Base-by-base conservation (phyloP, 345 rosid genomes). In the Linum trigynum region DNA sequence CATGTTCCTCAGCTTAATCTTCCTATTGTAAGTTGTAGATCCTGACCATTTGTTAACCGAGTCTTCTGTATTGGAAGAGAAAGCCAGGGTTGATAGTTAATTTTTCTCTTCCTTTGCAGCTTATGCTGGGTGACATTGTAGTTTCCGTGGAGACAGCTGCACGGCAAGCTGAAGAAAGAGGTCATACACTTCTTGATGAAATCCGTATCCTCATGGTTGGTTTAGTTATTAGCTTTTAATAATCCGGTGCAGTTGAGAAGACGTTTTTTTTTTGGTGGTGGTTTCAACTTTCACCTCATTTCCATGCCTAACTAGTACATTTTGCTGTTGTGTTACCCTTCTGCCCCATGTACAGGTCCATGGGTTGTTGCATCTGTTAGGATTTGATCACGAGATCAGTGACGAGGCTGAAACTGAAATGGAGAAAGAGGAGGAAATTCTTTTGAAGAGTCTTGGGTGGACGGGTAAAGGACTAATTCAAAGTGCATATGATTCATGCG, bases 111-210 rank as follows among this genome's bases (percentile, higher is more conserved):
- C 58, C 0, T 12, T 66, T 73, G 72, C 83, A 91, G 99, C 97
- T 94, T 67, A 91, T 87, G 97, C 77, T 94, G 78, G 97, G 99
- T 63, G 97, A 94, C 77, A 72, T 94, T 12, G 99, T 94, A 16
- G 84, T 94, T 69, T 94, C 99, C 58, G 87, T 82, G 62, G 96
- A 94, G 74, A 91, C 95, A 5, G 99, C 97, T 72, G 88, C 91
- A 59, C 80, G 83, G 64, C 99, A 94, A 64, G 97, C 99, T 3
- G 88, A 84, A 64, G 97, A 90, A 80, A 82, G 99, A 69, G 95
- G 91, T 5, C 96, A 90, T 74, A 69, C 86, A 59, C 86, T 94
- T 71, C 82, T 90, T 67, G 96, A 94, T 78, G 99, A 94, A 79
- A 85, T 90, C 61, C 95, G 96, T 23, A 76, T 94, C 74, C 96